Evolutionary conservation across 768 basidiomycete species (phyloP).

Genomic region (Podaxis sp.): DNA sequence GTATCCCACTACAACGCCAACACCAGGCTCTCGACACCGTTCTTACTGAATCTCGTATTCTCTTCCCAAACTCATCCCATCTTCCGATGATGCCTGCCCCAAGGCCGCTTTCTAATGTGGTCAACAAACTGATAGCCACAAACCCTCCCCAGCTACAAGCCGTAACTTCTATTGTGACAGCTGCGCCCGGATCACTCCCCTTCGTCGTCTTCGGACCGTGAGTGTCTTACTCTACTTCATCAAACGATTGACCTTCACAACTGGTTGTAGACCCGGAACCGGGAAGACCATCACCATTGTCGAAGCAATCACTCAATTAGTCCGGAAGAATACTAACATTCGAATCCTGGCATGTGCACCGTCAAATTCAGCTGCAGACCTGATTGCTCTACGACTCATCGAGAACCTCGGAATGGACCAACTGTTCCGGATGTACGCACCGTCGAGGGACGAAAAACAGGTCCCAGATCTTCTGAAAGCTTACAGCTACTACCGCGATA

Average conservation of each 20-base stretch:
- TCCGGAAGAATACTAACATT: constrained; percentile 30
- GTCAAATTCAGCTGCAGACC: constrained; percentile 62
- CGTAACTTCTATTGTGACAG: constrained; percentile 40
- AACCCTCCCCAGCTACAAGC: constrained; percentile 48
- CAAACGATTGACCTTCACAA: neutral
- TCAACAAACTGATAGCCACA: constrained; percentile 38
- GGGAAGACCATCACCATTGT: constrained; percentile 65
- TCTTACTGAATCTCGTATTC: constrained; percentile 39
- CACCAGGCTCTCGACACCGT: constrained; percentile 51
- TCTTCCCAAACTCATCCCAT: constrained; percentile 38
- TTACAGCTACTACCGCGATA: constrained; percentile 28
- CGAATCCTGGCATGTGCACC: constrained; percentile 59
- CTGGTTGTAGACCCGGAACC: constrained; percentile 46
- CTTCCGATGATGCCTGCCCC: neutral
- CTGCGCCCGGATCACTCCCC: constrained; percentile 41
- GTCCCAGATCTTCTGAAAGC: constrained; percentile 40
- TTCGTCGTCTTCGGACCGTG: constrained; percentile 64
- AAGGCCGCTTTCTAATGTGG: constrained; percentile 18
- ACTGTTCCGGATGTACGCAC: constrained; percentile 55
- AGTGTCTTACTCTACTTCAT: constrained; percentile 19
- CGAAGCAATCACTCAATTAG: constrained; percentile 53
- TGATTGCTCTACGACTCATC: constrained; percentile 44
- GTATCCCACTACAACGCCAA: constrained; percentile 51
- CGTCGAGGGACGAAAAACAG: constrained; percentile 38
- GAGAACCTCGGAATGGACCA: constrained; percentile 24